Percentiles rank a stretch among this genome's conserved stretches.
Evolutionary conservation across 163 green algal species (phyloP).

Genomic region (Chlorella variabilis): DNA sequence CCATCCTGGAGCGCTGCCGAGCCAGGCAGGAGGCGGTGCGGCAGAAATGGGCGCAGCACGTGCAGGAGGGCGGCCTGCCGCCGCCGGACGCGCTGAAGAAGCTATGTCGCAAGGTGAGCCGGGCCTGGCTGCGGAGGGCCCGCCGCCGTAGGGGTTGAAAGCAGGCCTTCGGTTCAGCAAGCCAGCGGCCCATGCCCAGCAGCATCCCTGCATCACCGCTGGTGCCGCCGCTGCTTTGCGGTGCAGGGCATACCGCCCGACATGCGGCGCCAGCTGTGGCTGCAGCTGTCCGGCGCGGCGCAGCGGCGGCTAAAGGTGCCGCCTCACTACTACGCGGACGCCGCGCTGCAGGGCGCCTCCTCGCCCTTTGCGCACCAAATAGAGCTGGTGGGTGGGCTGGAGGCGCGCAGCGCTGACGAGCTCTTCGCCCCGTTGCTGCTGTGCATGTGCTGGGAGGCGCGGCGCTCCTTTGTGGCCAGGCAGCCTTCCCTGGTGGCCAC

Average conservation of each 20-base stretch:
- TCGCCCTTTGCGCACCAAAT: conserved; percentile 76
- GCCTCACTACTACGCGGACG: conserved; percentile 70
- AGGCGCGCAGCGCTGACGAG: background rate
- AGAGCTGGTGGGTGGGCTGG: conserved; percentile 63
- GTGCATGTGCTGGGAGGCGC: too few relatives aligned
- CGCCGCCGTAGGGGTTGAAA: too few relatives aligned
- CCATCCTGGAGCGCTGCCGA: conserved; percentile 40
- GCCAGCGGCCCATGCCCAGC: too few relatives aligned
- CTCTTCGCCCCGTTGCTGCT: background rate
- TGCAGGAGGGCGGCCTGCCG: conserved; percentile 29
- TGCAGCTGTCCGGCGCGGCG: conserved; percentile 69
- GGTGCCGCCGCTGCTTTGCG: too few relatives aligned
- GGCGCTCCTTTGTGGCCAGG: background rate
- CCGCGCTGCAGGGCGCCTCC: conserved; percentile 64
- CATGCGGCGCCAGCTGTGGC: conserved; percentile 79
- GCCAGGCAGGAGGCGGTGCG: conserved; percentile 28
- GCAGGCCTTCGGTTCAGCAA: too few relatives aligned
- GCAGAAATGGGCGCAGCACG: conserved; percentile 41
- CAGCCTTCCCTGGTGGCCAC: too few relatives aligned
- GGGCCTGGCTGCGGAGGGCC: too few relatives aligned
- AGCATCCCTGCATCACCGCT: too few relatives aligned
- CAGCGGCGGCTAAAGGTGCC: conserved; percentile 40
- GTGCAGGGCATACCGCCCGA: conserved; percentile 77
- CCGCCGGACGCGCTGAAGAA: conserved; percentile 56
- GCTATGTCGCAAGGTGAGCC: conserved; percentile 59